Percentiles rank a stretch among this genome's conserved stretches.
Conservation (phyloP, 805 yeast genomes). For the Schizosaccharomyces osmophilus region DNA sequence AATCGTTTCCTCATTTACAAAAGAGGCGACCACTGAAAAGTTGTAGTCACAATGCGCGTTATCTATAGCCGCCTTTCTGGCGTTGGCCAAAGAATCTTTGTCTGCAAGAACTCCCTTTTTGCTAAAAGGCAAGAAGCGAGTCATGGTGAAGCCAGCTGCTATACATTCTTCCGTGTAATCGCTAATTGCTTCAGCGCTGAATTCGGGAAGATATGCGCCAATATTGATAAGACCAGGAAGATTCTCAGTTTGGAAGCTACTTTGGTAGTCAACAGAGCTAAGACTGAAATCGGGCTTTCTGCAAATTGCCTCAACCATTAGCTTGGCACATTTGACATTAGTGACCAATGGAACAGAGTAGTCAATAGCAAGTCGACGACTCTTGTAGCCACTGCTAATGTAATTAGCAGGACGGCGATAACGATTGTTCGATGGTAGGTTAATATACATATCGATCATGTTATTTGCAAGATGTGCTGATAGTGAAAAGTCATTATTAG, state of each 20-base stretch:
- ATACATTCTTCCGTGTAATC: constrained; percentile 45
- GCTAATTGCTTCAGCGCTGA: constrained; percentile 33
- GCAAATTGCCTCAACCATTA: constrained; percentile 79
- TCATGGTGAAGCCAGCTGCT: constrained; percentile 72
- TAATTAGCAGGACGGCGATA: constrained; percentile 97
- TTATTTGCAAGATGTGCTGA: constrained; percentile 92
- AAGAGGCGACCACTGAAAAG: constrained; percentile 62
- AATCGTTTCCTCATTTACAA: constrained; percentile 35
- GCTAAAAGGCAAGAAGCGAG: constrained; percentile 50
- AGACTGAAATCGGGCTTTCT: constrained; percentile 24
- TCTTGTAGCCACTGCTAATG: constrained; percentile 88
- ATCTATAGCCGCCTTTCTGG: constrained; percentile 34
- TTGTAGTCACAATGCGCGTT: constrained; percentile 62
- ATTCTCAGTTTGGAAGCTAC: constrained; percentile 59
- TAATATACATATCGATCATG: constrained; percentile 84
- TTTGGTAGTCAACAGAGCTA: constrained; percentile 61
- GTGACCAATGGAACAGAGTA: constrained; percentile 93
- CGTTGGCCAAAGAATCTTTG: constrained; percentile 39
- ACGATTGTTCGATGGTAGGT: constrained; percentile 87
- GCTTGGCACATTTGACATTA: constrained; percentile 89
- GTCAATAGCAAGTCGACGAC: constrained; percentile 99
- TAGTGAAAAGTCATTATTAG: constrained; percentile 80
- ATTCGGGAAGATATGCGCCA: constrained; percentile 49
- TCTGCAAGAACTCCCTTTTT: constrained; percentile 31
- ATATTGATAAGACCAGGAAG: constrained; percentile 75